Evolutionary conservation across 352 stramenopile species (phyloP).

Genomic region (Pythium dissotocum): DNA sequence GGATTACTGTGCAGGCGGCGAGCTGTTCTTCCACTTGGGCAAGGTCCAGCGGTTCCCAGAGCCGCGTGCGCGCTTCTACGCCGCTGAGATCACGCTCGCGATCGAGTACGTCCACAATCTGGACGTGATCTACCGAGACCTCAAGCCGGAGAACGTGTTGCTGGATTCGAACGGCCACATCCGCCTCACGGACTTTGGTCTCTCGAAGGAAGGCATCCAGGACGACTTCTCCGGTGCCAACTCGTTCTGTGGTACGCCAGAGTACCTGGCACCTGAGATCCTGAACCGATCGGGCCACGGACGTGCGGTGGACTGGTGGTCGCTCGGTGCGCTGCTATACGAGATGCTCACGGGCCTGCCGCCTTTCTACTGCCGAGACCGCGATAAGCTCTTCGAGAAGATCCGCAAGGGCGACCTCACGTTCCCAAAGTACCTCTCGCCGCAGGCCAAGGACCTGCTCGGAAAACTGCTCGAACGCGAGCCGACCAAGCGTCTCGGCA

Average conservation of each 20-base stretch:
- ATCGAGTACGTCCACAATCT: conserved; percentile 95
- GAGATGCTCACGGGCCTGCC: conserved; percentile 81
- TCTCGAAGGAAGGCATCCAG: conserved; percentile 88
- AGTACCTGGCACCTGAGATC: conserved; percentile 99
- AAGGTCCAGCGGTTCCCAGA: conserved; percentile 95
- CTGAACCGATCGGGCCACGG: conserved; percentile 96
- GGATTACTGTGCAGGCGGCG: conserved; percentile 97
- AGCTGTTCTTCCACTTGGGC: conserved; percentile 93
- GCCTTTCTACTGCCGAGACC: conserved; percentile 95
- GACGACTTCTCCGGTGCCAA: conserved; percentile 95
- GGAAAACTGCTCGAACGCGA: conserved; percentile 93
- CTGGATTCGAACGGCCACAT: conserved; percentile 96
- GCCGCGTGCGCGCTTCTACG: conserved; percentile 94
- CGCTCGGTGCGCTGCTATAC: conserved; percentile 87
- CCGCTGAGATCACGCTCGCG: conserved; percentile 96
- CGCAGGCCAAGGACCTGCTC: conserved; percentile 85
- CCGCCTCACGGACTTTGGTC: conserved; percentile 97
- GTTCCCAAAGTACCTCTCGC: conserved; percentile 94
- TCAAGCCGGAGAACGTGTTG: conserved; percentile 99
- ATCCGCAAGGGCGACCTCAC: conserved; percentile 94
- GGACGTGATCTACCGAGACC: conserved; percentile 96
- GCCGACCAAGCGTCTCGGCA: conserved; percentile 92
- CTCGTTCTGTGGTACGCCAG: conserved; percentile 96
- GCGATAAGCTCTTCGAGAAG: conserved; percentile 97
- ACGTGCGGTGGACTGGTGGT: conserved; percentile 98